Evolutionary conservation across 1,139 yeast genomes (phyloP).

Genomic region (Petasospora fabianii): DNA sequence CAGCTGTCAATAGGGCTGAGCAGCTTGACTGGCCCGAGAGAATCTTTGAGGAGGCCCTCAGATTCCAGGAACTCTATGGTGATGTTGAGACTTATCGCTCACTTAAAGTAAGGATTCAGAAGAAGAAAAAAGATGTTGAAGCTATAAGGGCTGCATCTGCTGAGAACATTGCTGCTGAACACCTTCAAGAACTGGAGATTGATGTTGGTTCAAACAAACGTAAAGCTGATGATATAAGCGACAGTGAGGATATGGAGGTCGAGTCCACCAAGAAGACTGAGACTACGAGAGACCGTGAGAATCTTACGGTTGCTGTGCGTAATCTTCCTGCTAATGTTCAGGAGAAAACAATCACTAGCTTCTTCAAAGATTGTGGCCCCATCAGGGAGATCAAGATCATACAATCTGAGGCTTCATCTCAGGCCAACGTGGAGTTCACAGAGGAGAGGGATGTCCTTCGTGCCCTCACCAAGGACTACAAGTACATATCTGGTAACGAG

Average conservation of each 20-base stretch:
- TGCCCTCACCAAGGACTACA: slow-evolving; percentile 59
- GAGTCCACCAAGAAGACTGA: slow-evolving; percentile 9
- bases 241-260: slow-evolving; percentile 7
- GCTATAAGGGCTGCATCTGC: neutral
- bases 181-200: slow-evolving; percentile 5
- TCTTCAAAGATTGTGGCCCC: slow-evolving; percentile 64
- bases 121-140: slow-evolving; percentile 14
- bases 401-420: slow-evolving; percentile 22
- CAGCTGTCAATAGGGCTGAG: slow-evolving; percentile 32
- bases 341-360: slow-evolving; percentile 35
- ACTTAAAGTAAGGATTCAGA: slow-evolving; percentile 29
- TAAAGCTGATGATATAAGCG: slow-evolving; percentile 12
- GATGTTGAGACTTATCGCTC: slow-evolving; percentile 26
- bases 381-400: slow-evolving; percentile 36
- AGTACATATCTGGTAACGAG: slow-evolving; percentile 39
- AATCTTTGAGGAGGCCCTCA: slow-evolving; percentile 43
- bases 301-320: slow-evolving; percentile 45
- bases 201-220: slow-evolving; percentile 13
- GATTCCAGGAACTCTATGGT: slow-evolving; percentile 40
- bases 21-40: slow-evolving; percentile 50
- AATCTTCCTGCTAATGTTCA: slow-evolving; percentile 34
- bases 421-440: slow-evolving; percentile 55
- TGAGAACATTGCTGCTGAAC: slow-evolving; percentile 4
- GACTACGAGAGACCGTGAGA: slow-evolving; percentile 53
- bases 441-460: slow-evolving; percentile 47